phyloP scores from a whole-genome alignment of 805 yeast species.

The Spathaspora passalidarum region DNA sequence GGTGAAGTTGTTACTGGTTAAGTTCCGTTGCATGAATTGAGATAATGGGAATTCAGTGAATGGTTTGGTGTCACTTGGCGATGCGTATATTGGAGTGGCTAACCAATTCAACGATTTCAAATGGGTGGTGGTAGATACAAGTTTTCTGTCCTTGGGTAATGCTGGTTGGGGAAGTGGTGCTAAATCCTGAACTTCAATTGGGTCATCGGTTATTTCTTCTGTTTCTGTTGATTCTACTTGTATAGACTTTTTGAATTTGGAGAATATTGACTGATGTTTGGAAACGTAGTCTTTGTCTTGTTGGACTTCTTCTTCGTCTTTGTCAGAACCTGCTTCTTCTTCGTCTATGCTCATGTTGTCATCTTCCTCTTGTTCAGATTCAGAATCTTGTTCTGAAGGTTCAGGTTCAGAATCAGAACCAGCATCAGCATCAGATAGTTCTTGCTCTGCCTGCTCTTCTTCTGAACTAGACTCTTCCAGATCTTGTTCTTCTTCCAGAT shows the following conservation, averaged over 20 bases:
- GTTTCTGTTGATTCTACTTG: conserved; percentile 11
- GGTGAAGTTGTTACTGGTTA: conserved; percentile 43
- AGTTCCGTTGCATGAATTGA: conserved; percentile 42
- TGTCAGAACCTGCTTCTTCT: conserved; percentile 5
- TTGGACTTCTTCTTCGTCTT: conserved; percentile 4
- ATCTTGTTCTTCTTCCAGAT: conserved; percentile 9
- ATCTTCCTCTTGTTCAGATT: conserved; percentile 8
- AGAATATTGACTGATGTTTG: conserved; percentile 50
- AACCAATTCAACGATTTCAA: conserved; percentile 59
- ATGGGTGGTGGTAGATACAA: conserved; percentile 25
- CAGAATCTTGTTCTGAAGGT: background rate
- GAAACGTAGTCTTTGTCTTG: conserved; percentile 16
- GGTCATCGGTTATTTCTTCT: conserved; percentile 15
- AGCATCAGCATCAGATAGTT: background rate
- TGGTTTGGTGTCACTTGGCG: conserved; percentile 43
- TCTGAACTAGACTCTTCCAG: conserved; percentile 11
- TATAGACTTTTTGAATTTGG: conserved; percentile 43
- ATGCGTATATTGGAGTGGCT: conserved; percentile 56
- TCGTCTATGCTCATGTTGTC: conserved; percentile 9
- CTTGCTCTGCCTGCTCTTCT: conserved; percentile 4
- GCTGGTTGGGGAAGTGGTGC: conserved; percentile 86
- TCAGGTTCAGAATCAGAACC: background rate
- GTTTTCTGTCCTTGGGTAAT: conserved; percentile 50
- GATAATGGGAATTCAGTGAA: conserved; percentile 51
- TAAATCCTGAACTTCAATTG: conserved; percentile 30